Percentiles rank a stretch among this genome's conserved stretches.
These are phyloP conservation scores for Pholiota microspora DNA, from an alignment of 768 basidiomycete species.

Conservation along the genomic window DNA sequence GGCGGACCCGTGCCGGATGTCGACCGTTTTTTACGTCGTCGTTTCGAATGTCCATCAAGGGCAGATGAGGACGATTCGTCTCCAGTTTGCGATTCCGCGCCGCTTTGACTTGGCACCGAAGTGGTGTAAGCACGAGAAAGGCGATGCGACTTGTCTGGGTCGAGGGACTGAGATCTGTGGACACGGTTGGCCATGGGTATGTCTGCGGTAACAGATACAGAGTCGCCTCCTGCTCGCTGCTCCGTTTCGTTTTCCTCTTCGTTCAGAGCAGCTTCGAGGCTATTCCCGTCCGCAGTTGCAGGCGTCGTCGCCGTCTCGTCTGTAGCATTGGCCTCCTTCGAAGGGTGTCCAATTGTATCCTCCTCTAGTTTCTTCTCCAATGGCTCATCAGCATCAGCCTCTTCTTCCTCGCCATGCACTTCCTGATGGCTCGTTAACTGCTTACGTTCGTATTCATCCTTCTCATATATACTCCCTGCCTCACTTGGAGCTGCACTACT, in stretches of 20 bases:
- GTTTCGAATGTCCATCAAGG: constrained; percentile 7
- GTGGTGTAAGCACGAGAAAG: constrained; percentile 59
- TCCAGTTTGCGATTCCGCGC: constrained; percentile 56
- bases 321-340: constrained; percentile 9
- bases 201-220: constrained; percentile 37
- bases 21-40: constrained; percentile 24
- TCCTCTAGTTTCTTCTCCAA: neutral
- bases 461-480: constrained; percentile 11
- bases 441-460: neutral
- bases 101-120: constrained; percentile 47
- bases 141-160: constrained; percentile 62
- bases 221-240: constrained; percentile 11
- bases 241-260: constrained; percentile 1
- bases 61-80: constrained; percentile 74
- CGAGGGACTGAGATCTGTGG: constrained; percentile 79
- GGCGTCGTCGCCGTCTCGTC: constrained; percentile 1
- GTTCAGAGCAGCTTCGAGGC: neutral
- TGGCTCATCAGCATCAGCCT: constrained; percentile 12
- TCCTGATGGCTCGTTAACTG: constrained; percentile 9
- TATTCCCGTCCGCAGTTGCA: constrained; percentile 8
- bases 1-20: constrained; percentile 33
- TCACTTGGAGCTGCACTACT: constrained; percentile 10
- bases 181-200: constrained; percentile 39
- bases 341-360: constrained; percentile 5
- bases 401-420: constrained; percentile 11